phyloP scores from a whole-genome alignment of 2,329 filamentous ascomycete genomes.

The Neopestalotiopsis sp. region DNA sequence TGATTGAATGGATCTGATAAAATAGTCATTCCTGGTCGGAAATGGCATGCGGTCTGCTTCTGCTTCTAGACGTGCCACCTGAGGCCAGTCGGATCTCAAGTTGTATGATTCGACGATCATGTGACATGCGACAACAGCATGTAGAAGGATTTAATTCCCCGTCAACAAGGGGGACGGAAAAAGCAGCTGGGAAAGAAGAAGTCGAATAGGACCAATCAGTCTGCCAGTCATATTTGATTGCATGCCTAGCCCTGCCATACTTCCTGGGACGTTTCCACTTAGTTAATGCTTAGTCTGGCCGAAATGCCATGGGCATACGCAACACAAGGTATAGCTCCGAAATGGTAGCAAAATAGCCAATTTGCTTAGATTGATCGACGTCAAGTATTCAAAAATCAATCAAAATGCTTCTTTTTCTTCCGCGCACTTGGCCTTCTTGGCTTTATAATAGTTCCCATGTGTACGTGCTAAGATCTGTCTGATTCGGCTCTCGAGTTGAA shows the following conservation, averaged over 20 bases:
- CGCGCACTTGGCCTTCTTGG: background rate
- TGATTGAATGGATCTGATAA: background rate
- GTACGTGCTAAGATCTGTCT: background rate
- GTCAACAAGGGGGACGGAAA: no score
- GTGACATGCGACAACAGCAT: background rate
- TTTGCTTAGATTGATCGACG: background rate
- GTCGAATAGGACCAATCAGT: background rate
- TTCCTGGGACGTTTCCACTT: background rate
- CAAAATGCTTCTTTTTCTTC: background rate
- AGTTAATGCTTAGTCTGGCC: background rate
- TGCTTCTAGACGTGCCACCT: background rate
- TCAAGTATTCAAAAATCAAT: background rate
- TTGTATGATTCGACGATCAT: background rate
- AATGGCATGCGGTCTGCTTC: background rate
- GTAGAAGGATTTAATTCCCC: background rate
- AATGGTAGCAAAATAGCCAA: background rate
- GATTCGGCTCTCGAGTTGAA: background rate
- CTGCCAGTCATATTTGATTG: background rate
- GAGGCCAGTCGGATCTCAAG: background rate
- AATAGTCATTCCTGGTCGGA: background rate
- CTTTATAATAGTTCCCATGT: background rate
- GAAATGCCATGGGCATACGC: background rate
- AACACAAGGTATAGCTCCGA: slow-evolving; percentile 2
- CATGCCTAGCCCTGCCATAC: background rate
- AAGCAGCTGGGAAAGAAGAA: no score